Conservation (phyloP, 225 moss, liverwort and hornwort genomes). For the Physcomitrium patens region DNA sequence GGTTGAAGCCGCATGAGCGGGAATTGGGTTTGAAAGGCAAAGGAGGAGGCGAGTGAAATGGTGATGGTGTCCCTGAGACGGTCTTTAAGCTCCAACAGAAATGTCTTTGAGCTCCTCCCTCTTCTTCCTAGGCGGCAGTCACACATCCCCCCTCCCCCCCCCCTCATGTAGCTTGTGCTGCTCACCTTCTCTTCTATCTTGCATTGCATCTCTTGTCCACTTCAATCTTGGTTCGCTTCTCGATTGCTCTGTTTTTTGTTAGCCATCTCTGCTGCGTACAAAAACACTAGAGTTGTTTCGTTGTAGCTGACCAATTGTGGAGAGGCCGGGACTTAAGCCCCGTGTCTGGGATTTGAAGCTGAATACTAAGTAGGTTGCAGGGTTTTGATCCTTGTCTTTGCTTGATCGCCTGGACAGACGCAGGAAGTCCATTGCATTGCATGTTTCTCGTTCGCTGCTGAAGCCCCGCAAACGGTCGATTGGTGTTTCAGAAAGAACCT, state of each 20-base stretch:
- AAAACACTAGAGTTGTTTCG: neutral
- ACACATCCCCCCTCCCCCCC: too few species aligned
- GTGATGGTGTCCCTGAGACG: neutral
- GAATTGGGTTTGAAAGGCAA: constrained; percentile 17
- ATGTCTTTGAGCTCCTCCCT: neutral
- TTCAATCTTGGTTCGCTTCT: neutral
- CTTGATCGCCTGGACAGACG: neutral
- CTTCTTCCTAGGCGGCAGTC: constrained; percentile 31
- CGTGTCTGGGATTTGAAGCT: too few species aligned
- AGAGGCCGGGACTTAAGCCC: neutral
- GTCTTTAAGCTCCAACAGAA: neutral
- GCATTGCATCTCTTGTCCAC: neutral
- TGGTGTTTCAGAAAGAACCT: neutral
- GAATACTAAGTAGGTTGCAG: too few species aligned
- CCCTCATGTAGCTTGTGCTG: too few species aligned
- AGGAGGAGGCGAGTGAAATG: neutral
- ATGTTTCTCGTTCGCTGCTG: constrained; percentile 23
- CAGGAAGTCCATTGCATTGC: neutral
- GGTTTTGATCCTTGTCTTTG: neutral
- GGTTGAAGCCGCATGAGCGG: too few species aligned
- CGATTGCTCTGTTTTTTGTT: neutral
- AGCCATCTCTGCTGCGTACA: neutral
- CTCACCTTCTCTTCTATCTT: constrained; percentile 10
- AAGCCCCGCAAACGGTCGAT: constrained; percentile 8
- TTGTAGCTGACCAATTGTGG: neutral